Conservation (phyloP, 2,329 filamentous ascomycete species). For the Penicillium corylophilum region DNA sequence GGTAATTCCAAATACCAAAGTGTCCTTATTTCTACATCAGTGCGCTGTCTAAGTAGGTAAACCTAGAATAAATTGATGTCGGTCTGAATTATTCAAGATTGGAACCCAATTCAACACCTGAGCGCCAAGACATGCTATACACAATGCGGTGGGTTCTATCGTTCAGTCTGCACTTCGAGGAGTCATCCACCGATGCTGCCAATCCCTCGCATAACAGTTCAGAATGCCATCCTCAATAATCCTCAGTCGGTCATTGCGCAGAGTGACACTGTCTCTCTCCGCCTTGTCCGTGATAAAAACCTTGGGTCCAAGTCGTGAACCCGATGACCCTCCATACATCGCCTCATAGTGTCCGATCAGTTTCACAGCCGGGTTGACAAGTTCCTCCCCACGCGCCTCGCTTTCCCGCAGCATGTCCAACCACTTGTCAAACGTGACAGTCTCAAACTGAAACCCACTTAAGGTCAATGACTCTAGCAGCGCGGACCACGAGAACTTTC, state of each 20-base stretch:
- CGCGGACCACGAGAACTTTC: constrained; percentile 35
- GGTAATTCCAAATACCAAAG: neutral
- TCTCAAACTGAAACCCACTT: constrained; percentile 37
- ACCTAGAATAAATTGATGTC: too few species aligned
- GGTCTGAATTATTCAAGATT: too few species aligned
- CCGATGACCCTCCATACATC: constrained; percentile 22
- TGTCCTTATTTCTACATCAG: neutral
- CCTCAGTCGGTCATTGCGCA: constrained; percentile 26
- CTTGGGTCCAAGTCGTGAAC: constrained; percentile 1
- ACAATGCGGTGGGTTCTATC: too few species aligned
- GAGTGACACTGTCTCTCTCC: constrained; percentile 29
- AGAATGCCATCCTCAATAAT: constrained; percentile 35
- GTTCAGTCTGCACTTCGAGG: neutral
- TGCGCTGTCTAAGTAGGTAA: too few species aligned
- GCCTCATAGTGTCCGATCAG: constrained; percentile 31
- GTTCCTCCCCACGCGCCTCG: constrained; percentile 27
- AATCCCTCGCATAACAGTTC: constrained; percentile 29
- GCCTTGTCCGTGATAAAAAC: constrained; percentile 29
- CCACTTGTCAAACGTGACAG: constrained; percentile 36
- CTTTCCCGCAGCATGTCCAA: constrained; percentile 31
- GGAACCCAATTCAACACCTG: neutral
- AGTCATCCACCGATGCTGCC: constrained; percentile 28
- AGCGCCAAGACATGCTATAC: neutral
- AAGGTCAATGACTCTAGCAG: constrained; percentile 31
- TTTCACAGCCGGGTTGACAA: constrained; percentile 34